Conservation (phyloP, 129 eudicot genomes). For the Rutidosis leptorrhynchoides region DNA sequence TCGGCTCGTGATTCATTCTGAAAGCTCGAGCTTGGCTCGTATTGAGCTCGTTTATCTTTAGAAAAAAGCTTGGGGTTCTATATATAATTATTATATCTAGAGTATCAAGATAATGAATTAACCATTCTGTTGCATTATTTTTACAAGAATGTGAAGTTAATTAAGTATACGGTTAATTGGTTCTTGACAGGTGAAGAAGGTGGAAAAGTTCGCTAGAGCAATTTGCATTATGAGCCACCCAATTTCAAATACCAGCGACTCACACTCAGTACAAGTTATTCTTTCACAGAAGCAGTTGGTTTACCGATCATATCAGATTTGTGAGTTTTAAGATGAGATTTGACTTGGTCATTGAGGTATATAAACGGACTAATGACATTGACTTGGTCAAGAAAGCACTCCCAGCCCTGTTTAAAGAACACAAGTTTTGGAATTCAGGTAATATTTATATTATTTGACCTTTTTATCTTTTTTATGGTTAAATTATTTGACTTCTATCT, state of each 20-base stretch:
- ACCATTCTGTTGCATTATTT: too few species aligned
- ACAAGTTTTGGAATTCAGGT: constrained; percentile 88
- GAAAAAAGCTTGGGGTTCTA: too few species aligned
- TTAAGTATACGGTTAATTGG: too few species aligned
- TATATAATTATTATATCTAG: too few species aligned
- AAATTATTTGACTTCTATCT: not conserved
- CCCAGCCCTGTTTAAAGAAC: constrained; percentile 74
- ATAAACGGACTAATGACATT: constrained; percentile 50
- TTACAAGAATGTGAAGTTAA: not conserved
- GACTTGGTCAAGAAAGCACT: constrained; percentile 59
- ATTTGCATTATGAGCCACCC: constrained; percentile 98
- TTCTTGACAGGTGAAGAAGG: constrained; percentile 74
- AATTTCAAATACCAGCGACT: constrained; percentile 86
- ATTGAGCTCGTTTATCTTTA: too few species aligned
- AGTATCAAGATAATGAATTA: too few species aligned
- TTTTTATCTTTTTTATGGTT: not conserved
- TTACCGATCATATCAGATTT: constrained; percentile 92
- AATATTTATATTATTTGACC: not conserved
- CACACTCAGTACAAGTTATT: constrained; percentile 90
- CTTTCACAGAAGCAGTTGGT: constrained; percentile 97
- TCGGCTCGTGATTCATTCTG: too few species aligned
- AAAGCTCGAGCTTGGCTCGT: too few species aligned
- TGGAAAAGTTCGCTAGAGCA: constrained; percentile 93
- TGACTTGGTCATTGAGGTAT: constrained; percentile 73
- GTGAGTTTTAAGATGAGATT: constrained; percentile 43